Evolutionary conservation across 2,329 filamentous ascomycete species (phyloP).

Genomic region (Neurospora crassa): DNA sequence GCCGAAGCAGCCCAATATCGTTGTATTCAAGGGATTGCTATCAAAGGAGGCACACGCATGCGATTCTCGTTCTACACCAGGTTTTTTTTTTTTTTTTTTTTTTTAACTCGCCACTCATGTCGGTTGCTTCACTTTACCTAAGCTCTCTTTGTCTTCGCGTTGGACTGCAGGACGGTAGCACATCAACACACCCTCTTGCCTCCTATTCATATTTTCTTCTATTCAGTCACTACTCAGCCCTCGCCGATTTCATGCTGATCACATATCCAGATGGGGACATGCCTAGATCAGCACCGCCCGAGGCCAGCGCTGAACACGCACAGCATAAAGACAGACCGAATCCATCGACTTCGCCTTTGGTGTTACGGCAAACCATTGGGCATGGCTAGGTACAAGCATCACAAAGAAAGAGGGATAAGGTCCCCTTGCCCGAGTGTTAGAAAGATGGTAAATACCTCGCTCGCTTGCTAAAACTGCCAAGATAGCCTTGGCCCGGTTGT

Average conservation of each 20-base stretch:
- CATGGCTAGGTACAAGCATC: neutral
- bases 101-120: neutral
- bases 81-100: too few species aligned
- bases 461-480: neutral
- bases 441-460: neutral
- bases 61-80: neutral
- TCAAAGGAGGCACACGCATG: neutral
- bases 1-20: neutral
- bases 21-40: too few species aligned
- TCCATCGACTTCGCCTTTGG: neutral
- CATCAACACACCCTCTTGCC: neutral
- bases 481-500: neutral
- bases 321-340: too few species aligned
- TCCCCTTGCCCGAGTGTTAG: neutral
- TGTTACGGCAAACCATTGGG: neutral
- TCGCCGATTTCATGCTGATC: neutral
- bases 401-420: neutral
- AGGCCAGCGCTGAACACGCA: neutral
- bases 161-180: neutral
- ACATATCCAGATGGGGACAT: neutral
- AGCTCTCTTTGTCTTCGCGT: neutral
- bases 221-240: neutral
- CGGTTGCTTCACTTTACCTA: neutral
- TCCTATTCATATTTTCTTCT: neutral
- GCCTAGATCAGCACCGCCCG: neutral